Conservation (phyloP, 495 filamentous ascomycete species). For the Daldinia vernicosa region DNA sequence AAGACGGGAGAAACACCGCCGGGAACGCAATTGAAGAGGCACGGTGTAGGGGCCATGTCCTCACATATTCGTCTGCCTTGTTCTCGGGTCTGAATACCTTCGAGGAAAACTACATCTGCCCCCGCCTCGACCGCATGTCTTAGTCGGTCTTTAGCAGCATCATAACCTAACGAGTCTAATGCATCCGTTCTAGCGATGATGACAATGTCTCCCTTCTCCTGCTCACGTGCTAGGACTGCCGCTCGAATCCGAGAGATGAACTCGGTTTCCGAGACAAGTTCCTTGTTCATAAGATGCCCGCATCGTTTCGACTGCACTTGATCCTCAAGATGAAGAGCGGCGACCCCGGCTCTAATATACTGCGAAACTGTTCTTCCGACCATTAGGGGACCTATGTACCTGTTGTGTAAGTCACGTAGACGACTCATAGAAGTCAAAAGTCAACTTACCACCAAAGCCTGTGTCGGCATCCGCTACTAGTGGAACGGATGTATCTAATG, state of each 20-base stretch:
- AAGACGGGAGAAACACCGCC: not conserved
- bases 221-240: not conserved
- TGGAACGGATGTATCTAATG: not conserved
- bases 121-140: not conserved
- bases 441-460: not conserved
- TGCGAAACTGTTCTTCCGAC: not conserved
- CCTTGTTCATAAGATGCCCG: not conserved
- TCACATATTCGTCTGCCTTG: not conserved
- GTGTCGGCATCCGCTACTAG: not conserved
- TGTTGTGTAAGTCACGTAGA: not conserved
- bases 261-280: not conserved
- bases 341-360: not conserved
- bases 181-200: not conserved
- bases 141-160: not conserved
- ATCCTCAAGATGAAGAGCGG: not conserved
- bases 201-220: not conserved
- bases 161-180: not conserved
- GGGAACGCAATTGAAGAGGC: not conserved
- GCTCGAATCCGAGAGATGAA: not conserved
- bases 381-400: not conserved
- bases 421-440: not conserved
- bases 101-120: not conserved
- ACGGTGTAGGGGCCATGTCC: not conserved
- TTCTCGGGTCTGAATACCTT: not conserved
- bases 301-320: not conserved